A percentile compares a stretch with the other conserved stretches of the same genome.
Conservation (phyloP, 2,329 filamentous ascomycete genomes). For the Juglanconis oblonga region DNA sequence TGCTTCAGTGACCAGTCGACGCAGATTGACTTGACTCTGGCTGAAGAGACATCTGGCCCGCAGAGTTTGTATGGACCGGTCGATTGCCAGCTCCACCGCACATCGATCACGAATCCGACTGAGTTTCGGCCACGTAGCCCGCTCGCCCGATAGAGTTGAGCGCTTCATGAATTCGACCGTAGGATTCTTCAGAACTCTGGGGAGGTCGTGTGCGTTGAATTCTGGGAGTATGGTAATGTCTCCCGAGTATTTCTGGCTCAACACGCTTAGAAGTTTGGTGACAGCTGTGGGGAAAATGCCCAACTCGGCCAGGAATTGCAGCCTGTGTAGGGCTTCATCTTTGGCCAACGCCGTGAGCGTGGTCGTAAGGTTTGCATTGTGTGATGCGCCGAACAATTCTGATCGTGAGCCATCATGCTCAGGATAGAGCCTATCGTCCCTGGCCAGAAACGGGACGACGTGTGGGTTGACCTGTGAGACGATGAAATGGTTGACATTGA, state of each 20-base stretch:
- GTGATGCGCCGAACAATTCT: conserved; percentile 38
- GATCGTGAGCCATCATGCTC: conserved; percentile 25
- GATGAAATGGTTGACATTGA: conserved; percentile 98
- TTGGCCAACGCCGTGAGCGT: conserved; percentile 71
- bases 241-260: conserved; percentile 88
- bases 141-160: conserved; percentile 73
- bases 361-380: conserved; percentile 4
- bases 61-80: conserved; percentile 68
- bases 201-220: conserved; percentile 70
- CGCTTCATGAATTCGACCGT: conserved; percentile 82
- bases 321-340: conserved; percentile 74
- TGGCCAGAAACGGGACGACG: conserved; percentile 79
- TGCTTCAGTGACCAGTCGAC: conserved; percentile 40
- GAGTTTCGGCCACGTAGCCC: conserved; percentile 88
- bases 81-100: conserved; percentile 82
- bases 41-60: conserved; percentile 68
- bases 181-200: conserved; percentile 78
- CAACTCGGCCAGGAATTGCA: conserved; percentile 77
- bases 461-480: conserved; percentile 97
- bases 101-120: conserved; percentile 82
- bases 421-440: conserved; percentile 61
- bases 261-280: conserved; percentile 74
- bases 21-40: conserved; percentile 59
- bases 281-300: conserved; percentile 76
- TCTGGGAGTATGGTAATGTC: conserved; percentile 92